Base-by-base conservation (phyloP, 2,329 filamentous ascomycete genomes). In the Colletotrichum ledebouriae region DNA sequence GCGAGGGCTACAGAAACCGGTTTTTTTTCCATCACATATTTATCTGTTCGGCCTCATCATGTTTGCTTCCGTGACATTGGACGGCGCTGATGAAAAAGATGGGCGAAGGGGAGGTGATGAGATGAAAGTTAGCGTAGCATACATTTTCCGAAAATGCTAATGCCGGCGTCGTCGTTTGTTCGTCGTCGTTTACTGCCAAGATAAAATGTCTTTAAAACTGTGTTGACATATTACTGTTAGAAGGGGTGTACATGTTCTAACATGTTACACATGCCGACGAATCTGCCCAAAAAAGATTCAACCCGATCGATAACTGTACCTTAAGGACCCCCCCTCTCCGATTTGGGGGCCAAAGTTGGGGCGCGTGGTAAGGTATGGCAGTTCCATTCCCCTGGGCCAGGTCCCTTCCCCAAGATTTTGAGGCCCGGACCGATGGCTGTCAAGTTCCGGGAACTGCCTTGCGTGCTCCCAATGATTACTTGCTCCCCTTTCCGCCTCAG, bases 1-100 rank as follows among this genome's bases (percentile, higher is more conserved):
- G 50, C 59, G 41, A 63, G 50, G 59, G 34, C 50, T 17, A 57
- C 63, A 50, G 22, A 56, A 49, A 41, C 39, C 20, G 33, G 12
- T 17, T 59, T 25, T 39, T 11, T 17, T 33, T 29, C 37, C n/a
- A 34, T 17, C n/a, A 53, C 22, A 52, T 52, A 10, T 15, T 20
- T 37, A 20, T n/a, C 6, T 29, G 7, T 29, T 29, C 29, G 29
- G 29, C 29, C 29, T n/a, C 33, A 41, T 29, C 22, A 20, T 37
- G 49, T 29, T 39, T 41, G 5, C 22, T 17, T 15, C 10, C 37
- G 2, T 39, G 37, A 39, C 11, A 15, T 39, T 39, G 37, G 37
- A 39, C 37, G 37, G 37, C 25, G 25, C 10, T 39, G 37, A 39
- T 12, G 37, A 39, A 15, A 15, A 39, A 6, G 37, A 39, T 2